A percentile compares a stretch with the other conserved stretches of the same genome.
Conservation (phyloP, 2,329 filamentous ascomycete genomes). For the Hortaea werneckii region DNA sequence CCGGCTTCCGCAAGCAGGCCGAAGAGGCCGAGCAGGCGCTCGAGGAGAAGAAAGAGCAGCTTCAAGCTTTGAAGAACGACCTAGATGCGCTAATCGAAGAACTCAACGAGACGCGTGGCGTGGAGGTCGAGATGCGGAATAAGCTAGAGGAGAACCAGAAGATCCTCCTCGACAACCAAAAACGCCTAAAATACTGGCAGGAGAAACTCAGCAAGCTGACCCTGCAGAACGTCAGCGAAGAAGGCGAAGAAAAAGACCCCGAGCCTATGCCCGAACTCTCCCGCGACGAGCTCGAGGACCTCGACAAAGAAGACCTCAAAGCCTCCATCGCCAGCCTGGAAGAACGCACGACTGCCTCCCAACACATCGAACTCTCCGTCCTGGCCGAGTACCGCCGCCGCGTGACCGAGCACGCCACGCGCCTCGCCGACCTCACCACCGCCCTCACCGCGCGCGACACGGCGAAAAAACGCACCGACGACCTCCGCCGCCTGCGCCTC, state of each 20-base stretch:
- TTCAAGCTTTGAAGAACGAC: conserved; percentile 69
- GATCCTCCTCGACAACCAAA: conserved; percentile 73
- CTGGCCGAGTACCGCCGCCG: conserved; percentile 79
- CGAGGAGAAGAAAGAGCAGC: conserved; percentile 66
- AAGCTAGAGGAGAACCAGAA: conserved; percentile 96
- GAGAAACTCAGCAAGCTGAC: conserved; percentile 78
- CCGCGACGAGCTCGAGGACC: conserved; percentile 54
- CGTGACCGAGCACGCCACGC: conserved; percentile 69
- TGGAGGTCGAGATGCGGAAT: conserved; percentile 97
- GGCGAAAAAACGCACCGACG: conserved; percentile 86
- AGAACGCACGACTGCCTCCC: conserved; percentile 59
- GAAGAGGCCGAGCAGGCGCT: conserved; percentile 73
- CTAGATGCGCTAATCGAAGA: conserved; percentile 78
- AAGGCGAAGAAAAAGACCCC: conserved; percentile 45
- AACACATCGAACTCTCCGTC: conserved; percentile 80
- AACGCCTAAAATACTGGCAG: conserved; percentile 73
- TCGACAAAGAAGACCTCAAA: conserved; percentile 54
- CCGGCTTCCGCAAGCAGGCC: conserved; percentile 60
- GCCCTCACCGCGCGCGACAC: conserved; percentile 70
- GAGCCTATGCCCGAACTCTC: conserved; percentile 69
- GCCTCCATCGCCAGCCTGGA: conserved; percentile 56
- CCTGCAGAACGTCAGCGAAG: conserved; percentile 62
- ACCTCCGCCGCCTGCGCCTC: conserved; percentile 76
- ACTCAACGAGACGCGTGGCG: conserved; percentile 76
- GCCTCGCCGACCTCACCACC: conserved; percentile 72